Evolutionary conservation across 2,329 filamentous ascomycete species (phyloP).

Genomic region (Raffaelea albimanens): DNA sequence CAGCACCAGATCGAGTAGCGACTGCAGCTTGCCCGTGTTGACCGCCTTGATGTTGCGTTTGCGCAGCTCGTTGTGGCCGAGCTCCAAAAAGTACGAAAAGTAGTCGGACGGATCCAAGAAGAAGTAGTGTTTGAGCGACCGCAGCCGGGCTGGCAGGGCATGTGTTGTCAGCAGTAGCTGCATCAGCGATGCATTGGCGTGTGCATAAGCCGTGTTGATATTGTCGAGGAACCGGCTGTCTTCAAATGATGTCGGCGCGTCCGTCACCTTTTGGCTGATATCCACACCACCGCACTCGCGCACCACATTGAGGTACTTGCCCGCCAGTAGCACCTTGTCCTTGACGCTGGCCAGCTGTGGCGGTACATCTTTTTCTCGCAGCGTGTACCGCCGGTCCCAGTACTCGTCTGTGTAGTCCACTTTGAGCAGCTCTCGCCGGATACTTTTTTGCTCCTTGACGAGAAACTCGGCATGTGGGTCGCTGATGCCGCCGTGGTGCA

Average conservation of each 20-base stretch:
- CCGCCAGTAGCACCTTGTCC: conserved; percentile 88
- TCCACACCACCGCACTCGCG: conserved; percentile 95
- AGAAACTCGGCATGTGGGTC: conserved; percentile 92
- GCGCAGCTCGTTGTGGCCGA: conserved; percentile 78
- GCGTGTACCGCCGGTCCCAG: conserved; percentile 95
- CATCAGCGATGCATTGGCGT: conserved; percentile 89
- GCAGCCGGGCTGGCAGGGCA: conserved; percentile 73
- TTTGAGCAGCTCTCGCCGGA: conserved; percentile 79
- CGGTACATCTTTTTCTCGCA: conserved; percentile 82
- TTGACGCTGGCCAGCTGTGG: conserved; percentile 86
- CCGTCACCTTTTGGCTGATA: conserved; percentile 75
- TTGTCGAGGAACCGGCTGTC: conserved; percentile 90
- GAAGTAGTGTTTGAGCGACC: conserved; percentile 96
- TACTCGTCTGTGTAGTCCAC: conserved; percentile 98
- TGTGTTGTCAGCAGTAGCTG: conserved; percentile 88
- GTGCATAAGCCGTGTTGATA: conserved; percentile 87
- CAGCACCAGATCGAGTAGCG: conserved; percentile 86
- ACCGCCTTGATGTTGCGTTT: conserved; percentile 86
- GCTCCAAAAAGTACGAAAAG: conserved; percentile 94
- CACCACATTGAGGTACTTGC: conserved; percentile 97
- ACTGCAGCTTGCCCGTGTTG: conserved; percentile 90
- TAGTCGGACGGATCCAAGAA: conserved; percentile 97
- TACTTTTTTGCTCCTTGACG: conserved; percentile 92
- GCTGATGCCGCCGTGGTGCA: conserved; percentile 90
- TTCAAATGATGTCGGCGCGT: conserved; percentile 88